These are phyloP conservation scores for Decorospora gaudefroyi DNA, from an alignment of 2,329 filamentous ascomycete genomes.

Conservation along the genomic window DNA sequence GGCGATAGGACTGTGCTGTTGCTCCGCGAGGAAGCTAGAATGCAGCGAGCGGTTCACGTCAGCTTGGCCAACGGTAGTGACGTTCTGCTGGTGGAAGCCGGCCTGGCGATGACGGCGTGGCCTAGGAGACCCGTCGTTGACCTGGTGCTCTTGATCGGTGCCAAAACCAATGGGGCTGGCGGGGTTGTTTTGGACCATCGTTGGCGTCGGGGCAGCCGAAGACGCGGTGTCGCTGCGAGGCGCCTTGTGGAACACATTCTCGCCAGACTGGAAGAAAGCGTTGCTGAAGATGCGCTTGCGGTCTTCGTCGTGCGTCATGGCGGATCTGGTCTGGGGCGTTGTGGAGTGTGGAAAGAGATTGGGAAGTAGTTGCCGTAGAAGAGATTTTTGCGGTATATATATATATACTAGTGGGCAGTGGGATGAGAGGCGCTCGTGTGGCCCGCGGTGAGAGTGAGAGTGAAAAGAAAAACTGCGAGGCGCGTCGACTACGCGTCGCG, in stretches of 20 bases:
- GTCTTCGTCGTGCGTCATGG: conserved; percentile 12
- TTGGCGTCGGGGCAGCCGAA: conserved; percentile 1
- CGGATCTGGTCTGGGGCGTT: background rate
- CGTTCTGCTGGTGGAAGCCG: background rate
- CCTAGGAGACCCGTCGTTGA: background rate
- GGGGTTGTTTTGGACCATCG: background rate
- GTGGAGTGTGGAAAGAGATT: background rate
- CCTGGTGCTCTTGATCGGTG: conserved; percentile 10
- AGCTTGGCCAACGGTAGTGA: no score
- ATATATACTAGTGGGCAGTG: no score
- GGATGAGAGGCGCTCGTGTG: no score
- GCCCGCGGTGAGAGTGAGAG: no score
- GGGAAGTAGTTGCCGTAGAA: no score
- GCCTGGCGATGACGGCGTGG: background rate
- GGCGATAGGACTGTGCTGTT: no score
- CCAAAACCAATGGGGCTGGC: background rate
- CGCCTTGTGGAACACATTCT: conserved; percentile 6
- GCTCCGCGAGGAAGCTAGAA: no score
- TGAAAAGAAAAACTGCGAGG: no score
- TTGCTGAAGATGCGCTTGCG: conserved; percentile 27
- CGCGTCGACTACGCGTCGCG: no score
- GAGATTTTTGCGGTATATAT: no score
- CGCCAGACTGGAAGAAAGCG: conserved; percentile 13
- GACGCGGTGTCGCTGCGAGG: background rate
- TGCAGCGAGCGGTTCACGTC: no score